These are phyloP conservation scores for Carex arenaria DNA, from an alignment of 202 grass and related monocot species.

Conservation along the genomic window DNA sequence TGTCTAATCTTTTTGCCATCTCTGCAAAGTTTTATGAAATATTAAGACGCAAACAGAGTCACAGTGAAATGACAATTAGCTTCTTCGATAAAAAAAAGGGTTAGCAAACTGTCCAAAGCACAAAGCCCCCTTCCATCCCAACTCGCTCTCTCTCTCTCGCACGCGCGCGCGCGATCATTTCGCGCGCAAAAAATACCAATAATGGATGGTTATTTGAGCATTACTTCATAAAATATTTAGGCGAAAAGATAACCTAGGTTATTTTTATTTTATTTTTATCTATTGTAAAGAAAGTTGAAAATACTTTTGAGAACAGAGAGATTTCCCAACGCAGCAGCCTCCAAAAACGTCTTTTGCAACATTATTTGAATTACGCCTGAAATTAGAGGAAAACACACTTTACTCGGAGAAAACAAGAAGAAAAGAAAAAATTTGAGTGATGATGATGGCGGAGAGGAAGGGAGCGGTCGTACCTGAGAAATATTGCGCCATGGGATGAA, in stretches of 20 bases:
- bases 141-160: not conserved
- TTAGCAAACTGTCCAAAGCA: not conserved
- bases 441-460: not conserved
- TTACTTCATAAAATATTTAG: no score
- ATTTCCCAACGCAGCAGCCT: slow-evolving; percentile 1
- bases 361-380: not conserved
- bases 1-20: not conserved
- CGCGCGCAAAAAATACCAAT: not conserved
- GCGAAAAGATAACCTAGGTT: no score
- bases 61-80: not conserved
- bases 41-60: not conserved
- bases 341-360: not conserved
- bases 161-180: not conserved
- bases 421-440: not conserved
- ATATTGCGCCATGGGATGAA: no score
- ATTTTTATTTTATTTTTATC: not conserved
- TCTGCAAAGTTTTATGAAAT: not conserved
- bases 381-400: not conserved
- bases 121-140: not conserved
- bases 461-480: not conserved
- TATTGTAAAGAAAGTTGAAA: not conserved
- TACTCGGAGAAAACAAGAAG: not conserved
- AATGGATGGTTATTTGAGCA: no score
- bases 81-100: no score
- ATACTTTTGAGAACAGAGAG: not conserved